A percentile compares a stretch with the other conserved stretches of the same genome.
Evolutionary conservation across 108 stramenopile genomes (phyloP).

Genomic region (Nitzschia putrida): DNA sequence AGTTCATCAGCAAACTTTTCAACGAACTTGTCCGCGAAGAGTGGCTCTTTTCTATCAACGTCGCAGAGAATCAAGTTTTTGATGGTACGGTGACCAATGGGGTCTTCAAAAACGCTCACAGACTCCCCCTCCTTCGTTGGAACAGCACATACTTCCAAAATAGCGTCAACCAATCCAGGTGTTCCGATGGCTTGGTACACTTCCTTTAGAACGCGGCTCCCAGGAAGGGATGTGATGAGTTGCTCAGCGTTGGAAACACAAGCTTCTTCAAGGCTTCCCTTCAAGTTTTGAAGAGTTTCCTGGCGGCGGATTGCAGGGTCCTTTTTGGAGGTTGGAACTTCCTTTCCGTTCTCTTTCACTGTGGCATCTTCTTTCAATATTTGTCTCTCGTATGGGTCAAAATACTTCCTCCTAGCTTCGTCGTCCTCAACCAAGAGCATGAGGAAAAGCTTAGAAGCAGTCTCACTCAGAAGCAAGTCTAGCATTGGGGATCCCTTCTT

Average conservation of each 20-base stretch:
- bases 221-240: constrained; percentile 73
- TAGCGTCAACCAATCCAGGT: constrained; percentile 44
- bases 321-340: constrained; percentile 83
- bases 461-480: constrained; percentile 71
- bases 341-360: constrained; percentile 48
- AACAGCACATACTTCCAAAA: constrained; percentile 50
- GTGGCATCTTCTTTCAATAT: constrained; percentile 58
- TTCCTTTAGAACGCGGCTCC: constrained; percentile 78
- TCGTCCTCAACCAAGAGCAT: constrained; percentile 70
- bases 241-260: constrained; percentile 70
- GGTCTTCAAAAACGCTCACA: constrained; percentile 69
- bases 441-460: constrained; percentile 87
- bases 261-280: constrained; percentile 61
- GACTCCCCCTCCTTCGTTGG: constrained; percentile 17
- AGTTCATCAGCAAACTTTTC: constrained; percentile 44
- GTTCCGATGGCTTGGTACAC: constrained; percentile 59
- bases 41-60: constrained; percentile 38
- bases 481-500: constrained; percentile 30
- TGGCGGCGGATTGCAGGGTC: constrained; percentile 75
- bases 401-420: constrained; percentile 57
- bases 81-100: constrained; percentile 69
- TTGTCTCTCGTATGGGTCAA: constrained; percentile 87
- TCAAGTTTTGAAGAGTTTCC: constrained; percentile 80
- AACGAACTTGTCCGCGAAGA: constrained; percentile 51
- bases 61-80: constrained; percentile 71